Evolutionary conservation across 2,329 filamentous ascomycete genomes (phyloP).

Genomic region (Epichloe gansuensis): DNA sequence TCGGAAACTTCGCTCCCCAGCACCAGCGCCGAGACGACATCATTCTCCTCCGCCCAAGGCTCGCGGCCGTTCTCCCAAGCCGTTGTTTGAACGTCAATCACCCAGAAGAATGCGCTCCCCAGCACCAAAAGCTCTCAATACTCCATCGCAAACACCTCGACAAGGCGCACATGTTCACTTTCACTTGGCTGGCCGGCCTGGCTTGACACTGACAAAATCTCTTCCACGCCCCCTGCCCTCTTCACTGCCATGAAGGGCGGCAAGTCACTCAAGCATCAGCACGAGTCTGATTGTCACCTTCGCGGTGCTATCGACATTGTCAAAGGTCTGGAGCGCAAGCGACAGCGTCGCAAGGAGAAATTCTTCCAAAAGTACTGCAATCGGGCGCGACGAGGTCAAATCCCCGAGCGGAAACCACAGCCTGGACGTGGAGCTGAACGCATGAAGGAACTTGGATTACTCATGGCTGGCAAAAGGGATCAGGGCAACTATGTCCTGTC

Average conservation of each 20-base stretch:
- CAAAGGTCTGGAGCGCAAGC: conserved; percentile 89
- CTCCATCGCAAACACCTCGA: conserved; percentile 28
- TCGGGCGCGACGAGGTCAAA: conserved; percentile 59
- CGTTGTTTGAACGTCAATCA: conserved; percentile 54
- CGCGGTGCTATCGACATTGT: conserved; percentile 96
- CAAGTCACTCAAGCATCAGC: conserved; percentile 22
- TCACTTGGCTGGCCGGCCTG: conserved; percentile 42
- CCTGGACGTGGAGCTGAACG: conserved; percentile 83
- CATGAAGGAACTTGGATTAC: conserved; percentile 71
- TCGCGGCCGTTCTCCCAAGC: conserved; percentile 27
- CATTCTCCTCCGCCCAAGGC: conserved; percentile 26
- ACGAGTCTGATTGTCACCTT: conserved; percentile 47
- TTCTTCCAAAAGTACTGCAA: conserved; percentile 82
- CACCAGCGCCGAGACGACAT: conserved; percentile 19
- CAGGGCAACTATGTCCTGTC: conserved; percentile 69
- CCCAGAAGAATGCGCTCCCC: conserved; percentile 60
- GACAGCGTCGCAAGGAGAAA: conserved; percentile 85
- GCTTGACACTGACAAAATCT: conserved; percentile 69
- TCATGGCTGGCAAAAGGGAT: conserved; percentile 71
- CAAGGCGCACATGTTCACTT: conserved; percentile 25
- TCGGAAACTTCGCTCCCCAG: conserved; percentile 32
- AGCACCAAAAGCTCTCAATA: conserved; percentile 36
- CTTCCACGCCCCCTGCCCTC: conserved; percentile 68
- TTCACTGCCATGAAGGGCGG: conserved; percentile 43
- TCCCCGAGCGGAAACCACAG: conserved; percentile 51